Base-by-base conservation (phyloP, 2,329 filamentous ascomycete genomes). In the Metarhizium album region DNA sequence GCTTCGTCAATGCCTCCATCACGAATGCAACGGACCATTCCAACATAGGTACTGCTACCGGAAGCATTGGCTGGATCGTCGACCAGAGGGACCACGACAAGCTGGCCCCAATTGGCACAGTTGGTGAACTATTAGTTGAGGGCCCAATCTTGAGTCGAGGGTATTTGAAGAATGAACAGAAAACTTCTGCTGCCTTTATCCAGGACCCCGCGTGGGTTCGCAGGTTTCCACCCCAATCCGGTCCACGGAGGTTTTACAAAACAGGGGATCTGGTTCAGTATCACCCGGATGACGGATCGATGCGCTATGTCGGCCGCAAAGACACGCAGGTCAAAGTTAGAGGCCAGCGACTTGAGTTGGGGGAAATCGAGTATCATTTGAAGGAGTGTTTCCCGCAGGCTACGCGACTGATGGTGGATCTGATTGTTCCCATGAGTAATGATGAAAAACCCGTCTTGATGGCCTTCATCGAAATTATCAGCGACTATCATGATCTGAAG, bases 81-180 rank as follows among this genome's bases (percentile, higher is more conserved):
- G 24, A 46, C 3, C 22, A 31, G 3, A 40, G 35, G 20, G 33
- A 53, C 24, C 46, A 45, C 27, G 46, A 49, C 33, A 24, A 49
- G 18, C n/a, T 49, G 16, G 22, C 47, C 16, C 18, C 18, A n/a
- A 38, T 16, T 43, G 52, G 52, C 0, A 24, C 42, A 22, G 13
- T 27, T 18, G 52, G 52, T 4, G 52, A 53, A 46, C 40, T 53
- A 0, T 29, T 53, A 6, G 38, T 53, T 5, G 42, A 53, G 42
- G 52, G 52, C 16, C 42, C 51, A 4, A 46, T 24, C 8, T 20
- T 53, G 3, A 31, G 40, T n/a, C 42, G 52, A 2, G 52, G 49
- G 6, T 53, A 53, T 24, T 22, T 53, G 1, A 22, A 35, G n/a
- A 49, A 53, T 18, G 22, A 43, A 13, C 4, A 47, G 13, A 51